phyloP scores from a whole-genome alignment of 1,284 basidiomycete genomes.

The Schizophyllum commune region DNA sequence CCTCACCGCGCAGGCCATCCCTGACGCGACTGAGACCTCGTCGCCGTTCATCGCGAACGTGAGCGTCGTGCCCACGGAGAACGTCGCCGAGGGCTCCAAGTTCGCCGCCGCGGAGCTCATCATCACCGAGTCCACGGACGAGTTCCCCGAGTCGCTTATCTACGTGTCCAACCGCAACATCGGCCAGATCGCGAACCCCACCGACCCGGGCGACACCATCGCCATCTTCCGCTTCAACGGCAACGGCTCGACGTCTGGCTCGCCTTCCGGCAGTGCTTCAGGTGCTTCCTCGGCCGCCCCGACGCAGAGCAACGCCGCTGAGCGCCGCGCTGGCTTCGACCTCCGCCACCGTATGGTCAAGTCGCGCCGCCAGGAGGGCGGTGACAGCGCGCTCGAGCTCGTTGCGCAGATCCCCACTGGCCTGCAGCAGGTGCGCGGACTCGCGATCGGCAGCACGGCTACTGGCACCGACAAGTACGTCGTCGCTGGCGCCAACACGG shows the following conservation, averaged over 20 bases:
- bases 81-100: conserved; percentile 25
- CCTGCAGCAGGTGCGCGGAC: conserved; percentile 51
- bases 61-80: conserved; percentile 40
- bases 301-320: conserved; percentile 7
- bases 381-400: conserved; percentile 22
- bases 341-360: neutral
- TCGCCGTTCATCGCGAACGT: conserved; percentile 40
- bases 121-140: conserved; percentile 35
- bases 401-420: conserved; percentile 51
- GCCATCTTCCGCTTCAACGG: conserved; percentile 42
- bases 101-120: conserved; percentile 52
- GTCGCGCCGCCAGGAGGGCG: neutral
- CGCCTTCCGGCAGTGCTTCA: neutral
- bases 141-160: conserved; percentile 43
- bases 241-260: conserved; percentile 8
- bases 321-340: neutral
- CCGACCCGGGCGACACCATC: conserved; percentile 50
- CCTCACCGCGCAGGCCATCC: conserved; percentile 41
- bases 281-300: neutral
- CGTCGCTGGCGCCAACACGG: conserved; percentile 10
- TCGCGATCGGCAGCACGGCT: conserved; percentile 39
- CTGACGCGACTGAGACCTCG: conserved; percentile 31
- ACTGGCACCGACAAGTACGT: conserved; percentile 35
- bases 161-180: conserved; percentile 60
- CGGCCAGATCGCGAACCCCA: conserved; percentile 22